phyloP scores from a whole-genome alignment of 176 grass and related monocot genomes.

The Zoysia pacifica region DNA sequence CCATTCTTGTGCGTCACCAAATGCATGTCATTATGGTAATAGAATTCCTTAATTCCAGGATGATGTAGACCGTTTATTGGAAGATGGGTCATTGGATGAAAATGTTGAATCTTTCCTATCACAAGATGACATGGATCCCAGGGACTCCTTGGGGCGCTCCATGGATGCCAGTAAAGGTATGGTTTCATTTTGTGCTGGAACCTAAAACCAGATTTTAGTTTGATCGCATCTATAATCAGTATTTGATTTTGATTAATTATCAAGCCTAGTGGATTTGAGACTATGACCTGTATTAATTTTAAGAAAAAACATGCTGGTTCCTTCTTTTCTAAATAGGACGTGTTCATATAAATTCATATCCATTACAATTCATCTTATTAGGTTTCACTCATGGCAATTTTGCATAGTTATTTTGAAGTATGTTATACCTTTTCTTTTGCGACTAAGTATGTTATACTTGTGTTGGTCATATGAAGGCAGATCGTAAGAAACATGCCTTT shows the following conservation, averaged over 20 bases:
- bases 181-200: constrained; percentile 18
- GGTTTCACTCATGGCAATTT: not conserved
- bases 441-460: not conserved
- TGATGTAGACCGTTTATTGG: constrained; percentile 92
- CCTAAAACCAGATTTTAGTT: constrained; percentile 26
- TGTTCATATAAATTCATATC: constrained; percentile 20
- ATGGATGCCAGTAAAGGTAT: constrained; percentile 95
- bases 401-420: constrained; percentile 17
- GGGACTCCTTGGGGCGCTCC: constrained; percentile 73
- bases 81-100: constrained; percentile 93
- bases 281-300: no score
- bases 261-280: not conserved
- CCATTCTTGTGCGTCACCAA: not conserved
- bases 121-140: constrained; percentile 95
- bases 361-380: not conserved
- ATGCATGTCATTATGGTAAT: constrained; percentile 6
- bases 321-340: constrained; percentile 1
- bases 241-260: not conserved
- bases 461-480: constrained; percentile 18
- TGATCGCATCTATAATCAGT: constrained; percentile 3
- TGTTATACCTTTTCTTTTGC: not conserved
- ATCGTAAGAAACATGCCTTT: not conserved
- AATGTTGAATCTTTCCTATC: constrained; percentile 99
- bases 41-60: constrained; percentile 56
- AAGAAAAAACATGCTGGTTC: not conserved